Percentiles rank a stretch among this genome's conserved stretches.
These are phyloP conservation scores for Amanita brunnescens DNA, from an alignment of 768 basidiomycete genomes.

Conservation along the genomic window DNA sequence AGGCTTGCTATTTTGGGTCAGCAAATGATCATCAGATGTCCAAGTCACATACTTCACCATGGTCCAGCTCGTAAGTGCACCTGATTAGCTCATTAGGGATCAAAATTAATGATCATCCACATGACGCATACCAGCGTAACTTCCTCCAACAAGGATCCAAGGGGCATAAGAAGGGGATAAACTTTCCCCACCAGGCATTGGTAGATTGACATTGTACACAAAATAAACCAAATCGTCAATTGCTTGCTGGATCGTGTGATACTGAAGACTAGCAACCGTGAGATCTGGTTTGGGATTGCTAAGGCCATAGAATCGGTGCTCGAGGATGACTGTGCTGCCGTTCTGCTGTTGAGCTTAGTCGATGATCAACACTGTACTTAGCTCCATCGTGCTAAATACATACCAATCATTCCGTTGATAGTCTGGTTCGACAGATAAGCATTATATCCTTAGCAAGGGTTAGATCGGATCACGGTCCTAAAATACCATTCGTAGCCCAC, in stretches of 20 bases:
- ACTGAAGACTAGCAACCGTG: slow-evolving; percentile 42
- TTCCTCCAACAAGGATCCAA: slow-evolving; percentile 44
- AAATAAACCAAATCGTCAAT: slow-evolving; percentile 69
- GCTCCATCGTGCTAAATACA: neutral
- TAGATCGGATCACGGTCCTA: slow-evolving; percentile 4
- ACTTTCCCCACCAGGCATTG: slow-evolving; percentile 56
- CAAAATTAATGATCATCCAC: neutral
- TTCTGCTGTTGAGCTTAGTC: slow-evolving; percentile 50
- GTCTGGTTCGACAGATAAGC: slow-evolving; percentile 58
- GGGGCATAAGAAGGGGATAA: slow-evolving; percentile 47
- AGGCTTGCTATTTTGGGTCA: slow-evolving; percentile 35
- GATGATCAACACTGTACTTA: neutral
- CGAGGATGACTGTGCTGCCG: slow-evolving; percentile 54
- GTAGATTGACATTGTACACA: slow-evolving; percentile 52
- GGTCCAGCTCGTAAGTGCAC: slow-evolving; percentile 49
- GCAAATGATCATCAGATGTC: neutral
- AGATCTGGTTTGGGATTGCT: slow-evolving; percentile 64
- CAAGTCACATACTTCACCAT: slow-evolving; percentile 49
- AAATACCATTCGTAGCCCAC: slow-evolving; percentile 17
- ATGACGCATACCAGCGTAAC: slow-evolving; percentile 32
- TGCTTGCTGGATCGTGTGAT: slow-evolving; percentile 67
- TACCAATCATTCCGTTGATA: slow-evolving; percentile 50
- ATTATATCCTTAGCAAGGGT: slow-evolving; percentile 25
- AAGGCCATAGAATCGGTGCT: slow-evolving; percentile 70
- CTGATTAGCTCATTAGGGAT: slow-evolving; percentile 10